Conservation (phyloP, 148 eudicot species). For the Rheum nobile region DNA sequence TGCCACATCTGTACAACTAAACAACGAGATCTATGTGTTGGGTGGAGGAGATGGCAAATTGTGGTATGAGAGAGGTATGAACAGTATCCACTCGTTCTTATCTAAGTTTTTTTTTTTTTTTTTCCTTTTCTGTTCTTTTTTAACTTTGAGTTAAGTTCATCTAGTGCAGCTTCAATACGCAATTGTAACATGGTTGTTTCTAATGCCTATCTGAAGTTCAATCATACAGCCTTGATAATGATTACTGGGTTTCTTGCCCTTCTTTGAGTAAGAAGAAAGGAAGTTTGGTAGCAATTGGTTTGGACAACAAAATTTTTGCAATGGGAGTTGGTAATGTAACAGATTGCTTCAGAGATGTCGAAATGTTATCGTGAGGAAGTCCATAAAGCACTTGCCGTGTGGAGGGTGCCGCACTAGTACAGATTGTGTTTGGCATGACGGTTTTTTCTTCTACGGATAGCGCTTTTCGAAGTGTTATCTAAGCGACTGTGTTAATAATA, state of each 20-base stretch:
- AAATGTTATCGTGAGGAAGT: too few species aligned
- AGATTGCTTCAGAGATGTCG: slow-evolving; percentile 51
- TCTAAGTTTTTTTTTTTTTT: background rate
- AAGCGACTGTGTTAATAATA: too few species aligned
- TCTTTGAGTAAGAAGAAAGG: slow-evolving; percentile 48
- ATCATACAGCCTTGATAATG: slow-evolving; percentile 34
- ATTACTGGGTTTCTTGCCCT: slow-evolving; percentile 48
- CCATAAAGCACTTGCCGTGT: too few species aligned
- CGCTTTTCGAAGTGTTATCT: too few species aligned
- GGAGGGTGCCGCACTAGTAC: too few species aligned
- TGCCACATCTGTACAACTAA: slow-evolving; percentile 34
- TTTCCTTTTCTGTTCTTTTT: background rate
- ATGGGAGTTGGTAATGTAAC: slow-evolving; percentile 59
- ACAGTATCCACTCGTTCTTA: background rate
- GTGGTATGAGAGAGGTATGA: slow-evolving; percentile 61
- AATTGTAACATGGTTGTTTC: background rate
- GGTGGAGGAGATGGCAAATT: slow-evolving; percentile 41
- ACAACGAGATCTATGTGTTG: slow-evolving; percentile 41
- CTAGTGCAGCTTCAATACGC: background rate
- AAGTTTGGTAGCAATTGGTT: slow-evolving; percentile 37
- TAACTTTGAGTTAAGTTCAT: background rate
- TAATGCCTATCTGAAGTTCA: slow-evolving; percentile 40
- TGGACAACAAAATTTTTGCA: slow-evolving; percentile 39
- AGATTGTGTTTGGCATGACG: too few species aligned
- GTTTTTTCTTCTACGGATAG: too few species aligned